Evolutionary conservation across 2,329 filamentous ascomycete species (phyloP).

Genomic region (Shiraia sp.): DNA sequence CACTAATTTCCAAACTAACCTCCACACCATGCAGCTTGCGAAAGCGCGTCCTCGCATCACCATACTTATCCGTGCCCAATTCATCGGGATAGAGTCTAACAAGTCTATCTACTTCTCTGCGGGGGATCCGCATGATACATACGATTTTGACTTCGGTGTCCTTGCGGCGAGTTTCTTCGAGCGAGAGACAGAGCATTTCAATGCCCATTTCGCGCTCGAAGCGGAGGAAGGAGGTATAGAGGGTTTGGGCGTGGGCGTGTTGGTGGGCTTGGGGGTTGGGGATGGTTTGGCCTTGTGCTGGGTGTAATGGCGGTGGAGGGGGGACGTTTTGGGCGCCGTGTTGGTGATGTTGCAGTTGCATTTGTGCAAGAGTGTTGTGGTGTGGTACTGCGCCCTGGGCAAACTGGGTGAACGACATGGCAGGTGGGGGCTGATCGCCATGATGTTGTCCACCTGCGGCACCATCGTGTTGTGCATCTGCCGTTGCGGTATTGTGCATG

Average conservation of each 20-base stretch:
- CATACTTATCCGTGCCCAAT: constrained; percentile 37
- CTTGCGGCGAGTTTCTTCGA: constrained; percentile 32
- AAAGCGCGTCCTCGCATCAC: constrained; percentile 41
- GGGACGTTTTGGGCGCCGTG: constrained; percentile 2
- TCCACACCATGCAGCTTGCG: constrained; percentile 35
- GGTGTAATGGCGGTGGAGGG: constrained; percentile 4
- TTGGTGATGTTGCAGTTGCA: no score
- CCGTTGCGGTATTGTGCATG: constrained; percentile 15
- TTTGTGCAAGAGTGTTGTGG: neutral
- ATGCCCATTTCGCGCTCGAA: constrained; percentile 44
- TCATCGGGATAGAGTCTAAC: constrained; percentile 61
- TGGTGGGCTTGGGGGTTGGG: constrained; percentile 4
- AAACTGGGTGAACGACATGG: constrained; percentile 28
- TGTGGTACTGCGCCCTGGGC: constrained; percentile 9
- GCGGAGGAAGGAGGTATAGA: constrained; percentile 38
- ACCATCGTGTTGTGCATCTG: constrained; percentile 2
- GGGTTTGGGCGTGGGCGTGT: constrained; percentile 11
- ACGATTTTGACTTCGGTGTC: constrained; percentile 40
- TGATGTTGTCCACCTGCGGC: constrained; percentile 1
- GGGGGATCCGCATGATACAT: constrained; percentile 39
- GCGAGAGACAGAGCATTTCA: constrained; percentile 38
- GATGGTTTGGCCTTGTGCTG: constrained; percentile 5
- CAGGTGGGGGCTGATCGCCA: constrained; percentile 13
- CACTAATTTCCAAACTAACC: constrained; percentile 39
- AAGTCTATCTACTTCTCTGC: constrained; percentile 52